These are phyloP conservation scores for Mycena filopes DNA, from an alignment of 768 basidiomycete species.

Conservation along the genomic window DNA sequence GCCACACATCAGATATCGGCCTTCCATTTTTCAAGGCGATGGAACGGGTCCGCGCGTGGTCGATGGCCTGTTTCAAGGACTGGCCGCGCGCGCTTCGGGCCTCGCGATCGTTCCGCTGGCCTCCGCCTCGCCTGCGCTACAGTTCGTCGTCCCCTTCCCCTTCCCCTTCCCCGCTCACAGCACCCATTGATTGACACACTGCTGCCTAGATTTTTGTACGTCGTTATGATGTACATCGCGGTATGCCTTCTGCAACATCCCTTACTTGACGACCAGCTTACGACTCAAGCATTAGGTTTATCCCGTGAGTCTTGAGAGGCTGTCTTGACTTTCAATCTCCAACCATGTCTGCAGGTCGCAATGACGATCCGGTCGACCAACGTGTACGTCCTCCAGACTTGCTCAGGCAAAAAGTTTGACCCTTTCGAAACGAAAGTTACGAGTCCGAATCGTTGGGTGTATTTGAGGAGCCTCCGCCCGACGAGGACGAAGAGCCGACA, in stretches of 20 bases:
- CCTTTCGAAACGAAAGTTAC: slow-evolving; percentile 49
- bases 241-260: slow-evolving; percentile 46
- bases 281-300: slow-evolving; percentile 46
- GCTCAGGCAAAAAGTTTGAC: background rate
- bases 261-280: background rate
- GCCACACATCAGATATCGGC: slow-evolving; percentile 50
- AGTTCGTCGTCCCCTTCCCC: no score
- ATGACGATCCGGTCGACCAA: slow-evolving; percentile 76
- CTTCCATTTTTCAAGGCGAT: slow-evolving; percentile 51
- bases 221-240: slow-evolving; percentile 83
- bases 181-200: no score
- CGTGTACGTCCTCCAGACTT: slow-evolving; percentile 50
- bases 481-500: slow-evolving; percentile 60
- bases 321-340: background rate
- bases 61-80: slow-evolving; percentile 63
- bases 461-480: slow-evolving; percentile 63
- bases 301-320: slow-evolving; percentile 44
- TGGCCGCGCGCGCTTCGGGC: slow-evolving; percentile 64
- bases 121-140: slow-evolving; percentile 72
- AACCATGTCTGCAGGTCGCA: slow-evolving; percentile 49
- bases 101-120: slow-evolving; percentile 59
- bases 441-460: slow-evolving; percentile 80
- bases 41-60: slow-evolving; percentile 51
- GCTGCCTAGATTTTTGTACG: slow-evolving; percentile 72
- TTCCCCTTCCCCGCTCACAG: no score